Base-by-base conservation (phyloP, 305 asterid species). In the Solanum hybrid region DNA sequence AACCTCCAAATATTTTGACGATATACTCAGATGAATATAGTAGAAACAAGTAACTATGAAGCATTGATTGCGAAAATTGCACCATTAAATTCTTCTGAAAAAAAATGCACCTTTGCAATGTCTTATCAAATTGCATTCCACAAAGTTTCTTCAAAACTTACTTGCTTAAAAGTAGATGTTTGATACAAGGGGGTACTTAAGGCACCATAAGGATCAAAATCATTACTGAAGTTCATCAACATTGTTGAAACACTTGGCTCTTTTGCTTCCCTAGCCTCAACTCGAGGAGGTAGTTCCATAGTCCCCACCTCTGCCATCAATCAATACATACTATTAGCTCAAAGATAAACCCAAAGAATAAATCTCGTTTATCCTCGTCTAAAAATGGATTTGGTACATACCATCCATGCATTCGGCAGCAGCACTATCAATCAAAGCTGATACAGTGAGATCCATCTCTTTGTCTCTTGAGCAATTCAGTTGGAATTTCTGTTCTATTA, bases 121-220 rank as follows among this genome's bases (percentile, higher is more conserved):
- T 17, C 0, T 71, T 84, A 31, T 84, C 3, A 10, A 46, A 46
- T 46, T 51, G 73, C 31, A 51, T 84, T 29, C 6, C 42, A 29
- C 73, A 31, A 31, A 32, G 76, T 31, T 20, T 56, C 29, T 16
- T n/a, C 27, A 76, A 87, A 79, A 90, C 27, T 87, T 90, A 97
- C 99, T 96, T 97, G 99, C 94, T 95, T 96, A 94, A 97, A 97
- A 84, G 99, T 97, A 88, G 99, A 97, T 82, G 99, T 97, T 93
- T 96, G 99, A 91, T 97, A 97, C 10, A 97, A 94, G 88, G 99
- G 99, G 3, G 99, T 97, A 93, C 98, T 96, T 79, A 94, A 46
- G 34, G 98, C 98, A 13, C 85, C 96, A 56, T 94, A 97, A 89
- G 98, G 98, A 92, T 96, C 99, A 92, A 97, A 96, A n/a, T 96